Evolutionary conservation across 495 filamentous ascomycete species (phyloP).

Genomic region (Sphaerosporella brunnea): DNA sequence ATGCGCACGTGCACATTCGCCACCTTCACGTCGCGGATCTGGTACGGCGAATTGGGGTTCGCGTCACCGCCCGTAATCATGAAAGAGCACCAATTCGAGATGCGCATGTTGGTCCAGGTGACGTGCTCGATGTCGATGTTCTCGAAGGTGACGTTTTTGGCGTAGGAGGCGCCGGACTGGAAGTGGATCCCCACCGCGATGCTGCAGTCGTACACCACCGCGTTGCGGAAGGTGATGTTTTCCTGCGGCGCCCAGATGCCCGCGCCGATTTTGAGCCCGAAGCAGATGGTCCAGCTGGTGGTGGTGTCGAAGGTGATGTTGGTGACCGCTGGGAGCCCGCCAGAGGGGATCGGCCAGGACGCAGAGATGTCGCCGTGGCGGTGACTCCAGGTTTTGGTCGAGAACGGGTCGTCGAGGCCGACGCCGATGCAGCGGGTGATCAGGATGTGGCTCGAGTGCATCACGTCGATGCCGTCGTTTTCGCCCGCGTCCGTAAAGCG

Average conservation of each 20-base stretch:
- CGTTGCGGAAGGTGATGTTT: slow-evolving; percentile 9
- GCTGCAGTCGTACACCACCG: slow-evolving; percentile 12
- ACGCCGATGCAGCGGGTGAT: slow-evolving; percentile 8
- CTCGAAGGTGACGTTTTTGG: slow-evolving; percentile 5
- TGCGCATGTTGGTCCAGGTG: neutral
- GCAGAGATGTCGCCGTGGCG: neutral
- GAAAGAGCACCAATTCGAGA: slow-evolving; percentile 1
- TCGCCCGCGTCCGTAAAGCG: slow-evolving; percentile 6
- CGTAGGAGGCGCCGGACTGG: slow-evolving; percentile 4
- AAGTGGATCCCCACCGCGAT: slow-evolving; percentile 12
- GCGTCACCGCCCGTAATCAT: neutral
- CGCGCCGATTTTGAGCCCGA: slow-evolving; percentile 14
- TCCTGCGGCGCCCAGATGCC: slow-evolving; percentile 6
- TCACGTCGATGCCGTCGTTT: slow-evolving; percentile 10
- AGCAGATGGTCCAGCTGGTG: slow-evolving; percentile 12
- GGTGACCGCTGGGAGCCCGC: neutral
- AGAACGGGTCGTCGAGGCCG: slow-evolving; percentile 12
- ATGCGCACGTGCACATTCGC: neutral
- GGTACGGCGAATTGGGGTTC: neutral
- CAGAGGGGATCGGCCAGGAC: slow-evolving; percentile 6
- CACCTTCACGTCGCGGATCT: neutral
- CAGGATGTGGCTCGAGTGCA: slow-evolving; percentile 3
- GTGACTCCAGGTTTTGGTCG: slow-evolving; percentile 5
- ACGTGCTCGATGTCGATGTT: slow-evolving; percentile 6
- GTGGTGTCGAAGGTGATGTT: slow-evolving; percentile 5